Conservation (phyloP, 2,329 filamentous ascomycete genomes). For the Bertia moriformis region DNA sequence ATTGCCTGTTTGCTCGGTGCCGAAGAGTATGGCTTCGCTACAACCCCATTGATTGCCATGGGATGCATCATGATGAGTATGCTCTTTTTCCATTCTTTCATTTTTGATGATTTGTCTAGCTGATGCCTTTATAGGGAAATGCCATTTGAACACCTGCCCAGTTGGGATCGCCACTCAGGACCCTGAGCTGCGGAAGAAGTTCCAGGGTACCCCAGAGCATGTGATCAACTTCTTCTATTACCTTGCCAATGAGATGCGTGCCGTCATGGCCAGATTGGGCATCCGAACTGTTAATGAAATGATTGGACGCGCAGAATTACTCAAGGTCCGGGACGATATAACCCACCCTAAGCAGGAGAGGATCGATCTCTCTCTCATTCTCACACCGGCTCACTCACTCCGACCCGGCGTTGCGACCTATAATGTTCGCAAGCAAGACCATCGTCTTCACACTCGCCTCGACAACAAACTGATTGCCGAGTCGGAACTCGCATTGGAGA, state of each 20-base stretch:
- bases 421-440: conserved; percentile 95
- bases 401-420: conserved; percentile 89
- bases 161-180: conserved; percentile 94
- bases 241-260: conserved; percentile 83
- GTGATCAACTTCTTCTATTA: conserved; percentile 99
- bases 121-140: conserved; percentile 9
- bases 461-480: conserved; percentile 97
- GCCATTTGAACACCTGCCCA: conserved; percentile 57
- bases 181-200: conserved; percentile 86
- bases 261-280: conserved; percentile 91
- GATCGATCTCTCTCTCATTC: conserved; percentile 80
- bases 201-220: conserved; percentile 81
- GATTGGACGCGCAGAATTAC: conserved; percentile 79
- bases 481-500: conserved; percentile 85
- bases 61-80: conserved; percentile 92
- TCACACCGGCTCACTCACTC: conserved; percentile 90
- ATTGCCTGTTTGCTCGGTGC: conserved; percentile 89
- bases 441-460: conserved; percentile 78
- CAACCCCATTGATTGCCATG: conserved; percentile 87
- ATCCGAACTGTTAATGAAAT: conserved; percentile 95
- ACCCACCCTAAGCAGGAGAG: conserved; percentile 80
- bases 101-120: conserved; percentile 4
- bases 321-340: conserved; percentile 78
- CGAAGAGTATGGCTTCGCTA: conserved; percentile 97
- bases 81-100: conserved; percentile 27